Evolutionary conservation across 108 stramenopile species (phyloP), one percentile per base, ranked within the genome.

Genomic region (Aurantiochytrium sp.): DNA sequence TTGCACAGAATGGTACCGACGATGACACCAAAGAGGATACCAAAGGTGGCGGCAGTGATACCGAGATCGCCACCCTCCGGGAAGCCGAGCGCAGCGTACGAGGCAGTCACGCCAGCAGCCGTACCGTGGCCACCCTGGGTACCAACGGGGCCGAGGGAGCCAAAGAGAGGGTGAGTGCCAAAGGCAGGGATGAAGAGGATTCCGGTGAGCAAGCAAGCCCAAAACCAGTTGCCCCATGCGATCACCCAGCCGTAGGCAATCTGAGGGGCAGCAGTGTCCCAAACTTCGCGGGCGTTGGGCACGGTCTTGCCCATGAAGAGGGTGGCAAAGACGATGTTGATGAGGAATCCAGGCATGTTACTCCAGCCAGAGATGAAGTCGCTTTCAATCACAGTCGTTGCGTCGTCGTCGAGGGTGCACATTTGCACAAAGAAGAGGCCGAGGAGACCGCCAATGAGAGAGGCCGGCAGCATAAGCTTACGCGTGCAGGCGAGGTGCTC

Each of bases 181-280:
- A 47, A 83, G n/a, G 76, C 76, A 6, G 76, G 76, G 28, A 83
- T 83, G 51, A 83, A 53, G 51, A 83, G 12, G n/a, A 53, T 23
- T 6, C 6, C 23, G 18, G 49, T 53, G 51, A 83, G n/a, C 35
- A 35, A 4, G 51, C 76, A 83, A 1, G 76, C 76, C 45, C 12
- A 6, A 3, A 53, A 47, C 76, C 76, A 83, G 76, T 83, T 83
- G 49, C 76, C 76, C 76, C 76, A 83, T 6, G 76, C 76, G 49
- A 83, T 53, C 44, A 83, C 51, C 51, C 51, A 53, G 45, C 76
- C 76, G 51, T 83, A 83, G 6, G 76, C 76, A 2, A 83, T 47
- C 51, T 83, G 76, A 6, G 76, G 76, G 28, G 49, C 76, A 18
- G 76, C 76, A 35, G 51, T 47, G 0, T 83, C 51, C 76, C 76